Evolutionary conservation across 768 basidiomycete species (phyloP).

Genomic region (Lepiota venenata): DNA sequence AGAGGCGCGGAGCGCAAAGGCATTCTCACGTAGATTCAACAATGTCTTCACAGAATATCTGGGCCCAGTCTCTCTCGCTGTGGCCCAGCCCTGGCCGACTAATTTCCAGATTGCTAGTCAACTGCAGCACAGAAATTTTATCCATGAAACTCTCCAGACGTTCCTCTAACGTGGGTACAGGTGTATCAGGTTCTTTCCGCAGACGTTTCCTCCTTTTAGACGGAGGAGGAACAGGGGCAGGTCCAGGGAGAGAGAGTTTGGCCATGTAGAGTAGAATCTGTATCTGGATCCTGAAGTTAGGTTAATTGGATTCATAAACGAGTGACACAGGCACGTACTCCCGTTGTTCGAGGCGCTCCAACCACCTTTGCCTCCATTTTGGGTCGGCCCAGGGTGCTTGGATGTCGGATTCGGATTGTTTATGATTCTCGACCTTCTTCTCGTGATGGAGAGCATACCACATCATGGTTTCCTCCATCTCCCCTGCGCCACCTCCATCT

Average conservation of each 20-base stretch:
- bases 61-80: conserved; percentile 67
- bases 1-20: conserved; percentile 7
- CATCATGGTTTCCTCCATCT: conserved; percentile 71
- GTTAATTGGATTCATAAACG: neutral
- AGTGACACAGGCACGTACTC: conserved; percentile 40
- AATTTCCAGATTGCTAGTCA: conserved; percentile 39
- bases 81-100: conserved; percentile 11
- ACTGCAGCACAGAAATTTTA: conserved; percentile 76
- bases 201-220: conserved; percentile 27
- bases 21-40: conserved; percentile 58
- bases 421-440: conserved; percentile 32
- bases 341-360: conserved; percentile 65
- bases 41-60: conserved; percentile 62
- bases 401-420: neutral
- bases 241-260: conserved; percentile 59
- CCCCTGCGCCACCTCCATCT: conserved; percentile 57
- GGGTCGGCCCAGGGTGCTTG: conserved; percentile 44
- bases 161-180: conserved; percentile 36
- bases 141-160: conserved; percentile 74
- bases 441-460: conserved; percentile 71
- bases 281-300: conserved; percentile 54
- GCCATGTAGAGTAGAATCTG: conserved; percentile 72
- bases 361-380: conserved; percentile 52
- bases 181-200: conserved; percentile 17
- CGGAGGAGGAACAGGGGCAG: conserved; percentile 22